These are phyloP conservation scores for Penicillium aurantiogriseum DNA, from an alignment of 2,329 filamentous ascomycete species.

Conservation along the genomic window DNA sequence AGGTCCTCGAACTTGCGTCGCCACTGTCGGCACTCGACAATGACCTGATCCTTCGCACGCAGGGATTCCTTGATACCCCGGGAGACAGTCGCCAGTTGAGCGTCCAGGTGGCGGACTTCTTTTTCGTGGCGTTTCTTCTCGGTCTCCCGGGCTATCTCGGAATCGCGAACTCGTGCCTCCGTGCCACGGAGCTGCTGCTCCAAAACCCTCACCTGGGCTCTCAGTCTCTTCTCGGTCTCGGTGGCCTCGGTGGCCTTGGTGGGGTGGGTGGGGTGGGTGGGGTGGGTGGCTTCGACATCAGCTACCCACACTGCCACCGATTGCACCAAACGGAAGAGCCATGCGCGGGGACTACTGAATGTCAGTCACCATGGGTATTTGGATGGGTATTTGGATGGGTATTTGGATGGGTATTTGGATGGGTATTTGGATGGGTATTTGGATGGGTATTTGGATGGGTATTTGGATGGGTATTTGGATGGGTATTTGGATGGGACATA, in stretches of 20 bases:
- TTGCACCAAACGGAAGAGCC: not conserved
- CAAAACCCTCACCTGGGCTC: not conserved
- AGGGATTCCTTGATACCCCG: not conserved
- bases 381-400: not conserved
- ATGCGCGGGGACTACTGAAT: not conserved
- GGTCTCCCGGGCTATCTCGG: not conserved
- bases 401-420: not conserved
- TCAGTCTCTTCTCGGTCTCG: not conserved
- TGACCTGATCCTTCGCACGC: not conserved
- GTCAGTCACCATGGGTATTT: not conserved
- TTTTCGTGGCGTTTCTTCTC: not conserved
- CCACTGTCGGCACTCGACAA: not conserved
- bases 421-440: not conserved
- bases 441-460: not conserved
- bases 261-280: not conserved
- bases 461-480: not conserved
- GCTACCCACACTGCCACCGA: not conserved
- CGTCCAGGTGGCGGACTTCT: not conserved
- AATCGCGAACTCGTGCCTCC: not conserved
- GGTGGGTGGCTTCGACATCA: too few species aligned
- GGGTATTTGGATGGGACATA: not conserved
- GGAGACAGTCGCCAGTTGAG: not conserved
- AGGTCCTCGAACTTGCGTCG: not conserved
- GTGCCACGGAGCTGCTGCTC: not conserved
- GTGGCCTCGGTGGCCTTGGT: not conserved